Evolutionary conservation across 2,329 filamentous ascomycete genomes (phyloP).

Genomic region (Endocalyx cinctus): DNA sequence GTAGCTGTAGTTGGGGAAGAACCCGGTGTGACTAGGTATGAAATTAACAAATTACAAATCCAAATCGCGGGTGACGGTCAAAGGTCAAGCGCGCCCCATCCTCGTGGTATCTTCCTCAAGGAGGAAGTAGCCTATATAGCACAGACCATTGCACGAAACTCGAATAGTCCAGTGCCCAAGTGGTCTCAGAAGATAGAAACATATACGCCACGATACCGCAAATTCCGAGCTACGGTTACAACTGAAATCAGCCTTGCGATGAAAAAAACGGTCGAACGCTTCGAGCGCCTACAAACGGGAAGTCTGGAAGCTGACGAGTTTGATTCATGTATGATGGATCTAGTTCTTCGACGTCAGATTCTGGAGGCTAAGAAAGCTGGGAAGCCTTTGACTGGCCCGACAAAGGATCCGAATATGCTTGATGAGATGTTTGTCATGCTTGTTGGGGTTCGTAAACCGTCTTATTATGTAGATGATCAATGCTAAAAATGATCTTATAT

Average conservation of each 20-base stretch:
- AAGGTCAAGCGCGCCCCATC: constrained; percentile 4
- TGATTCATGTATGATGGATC: constrained; percentile 15
- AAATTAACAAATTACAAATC: constrained; percentile 14
- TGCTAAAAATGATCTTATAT: background rate
- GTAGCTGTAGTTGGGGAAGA: constrained; percentile 30
- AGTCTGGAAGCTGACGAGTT: constrained; percentile 3
- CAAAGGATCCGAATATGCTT: constrained; percentile 8
- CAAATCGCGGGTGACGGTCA: constrained; percentile 2
- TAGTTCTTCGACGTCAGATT: constrained; percentile 11
- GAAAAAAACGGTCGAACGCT: constrained; percentile 8
- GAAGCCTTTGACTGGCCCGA: constrained; percentile 4
- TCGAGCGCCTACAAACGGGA: constrained; percentile 6
- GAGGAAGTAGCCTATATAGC: constrained; percentile 17
- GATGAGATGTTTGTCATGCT: constrained; percentile 13
- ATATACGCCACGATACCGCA: constrained; percentile 13
- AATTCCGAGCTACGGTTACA: constrained; percentile 8
- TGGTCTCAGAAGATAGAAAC: constrained; percentile 10
- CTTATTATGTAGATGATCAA: background rate
- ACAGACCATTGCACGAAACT: constrained; percentile 11
- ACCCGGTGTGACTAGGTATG: constrained; percentile 22
- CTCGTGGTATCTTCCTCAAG: constrained; percentile 12
- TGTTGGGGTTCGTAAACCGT: constrained; percentile 5
- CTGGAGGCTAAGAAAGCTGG: constrained; percentile 8
- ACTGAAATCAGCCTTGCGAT: constrained; percentile 8
- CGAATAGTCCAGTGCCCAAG: constrained; percentile 11